Evolutionary conservation across 495 filamentous ascomycete species (phyloP), one percentile per base, ranked within the genome.

Genomic region (Talaromyces adpressus): DNA sequence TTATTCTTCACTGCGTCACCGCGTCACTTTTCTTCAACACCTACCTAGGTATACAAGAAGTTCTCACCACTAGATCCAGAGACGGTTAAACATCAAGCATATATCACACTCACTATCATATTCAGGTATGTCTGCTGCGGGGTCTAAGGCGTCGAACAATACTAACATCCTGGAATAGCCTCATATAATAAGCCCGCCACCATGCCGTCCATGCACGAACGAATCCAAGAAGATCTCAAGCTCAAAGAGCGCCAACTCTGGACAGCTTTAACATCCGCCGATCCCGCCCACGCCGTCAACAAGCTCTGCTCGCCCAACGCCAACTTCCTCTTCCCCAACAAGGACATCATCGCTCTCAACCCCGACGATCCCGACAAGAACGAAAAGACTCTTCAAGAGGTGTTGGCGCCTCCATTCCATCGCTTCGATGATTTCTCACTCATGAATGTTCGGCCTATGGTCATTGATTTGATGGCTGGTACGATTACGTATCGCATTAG

Each of bases 401-500:
- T 71, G 0, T 57, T 80, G 53, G 68, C 68, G 23, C 70, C 76
- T 14, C 76, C 75, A 0, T 80, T 80, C 62, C 77, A 80, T 57
- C 73, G 72, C 0, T 80, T 80, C 59, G 77, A 80, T 52, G 67
- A 64, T 41, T 80, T 75, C 62, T 70, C 77, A 52, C 63, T 80
- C 5, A 66, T 70, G 18, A 69, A 80, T 11, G 76, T 79, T 6
- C 70, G 72, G 2, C 71, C 72, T 3, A 75, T 78, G 64, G 67
- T 79, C n/a, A 75, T 80, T 41, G 77, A 80, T 62, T 63, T 80
- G 9, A 80, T 80, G 77, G 77, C 76, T 0, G 77, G 75, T 5
- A 65, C 70, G 1, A 69, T 80, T 8, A 79, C 76, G 20, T 79
- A 77, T 58, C 68, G 68, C 49, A 65, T 79, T 41, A 68, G 70